Evolutionary conservation across 2,329 filamentous ascomycete genomes (phyloP).

Genomic region (Epichloe amarillans): DNA sequence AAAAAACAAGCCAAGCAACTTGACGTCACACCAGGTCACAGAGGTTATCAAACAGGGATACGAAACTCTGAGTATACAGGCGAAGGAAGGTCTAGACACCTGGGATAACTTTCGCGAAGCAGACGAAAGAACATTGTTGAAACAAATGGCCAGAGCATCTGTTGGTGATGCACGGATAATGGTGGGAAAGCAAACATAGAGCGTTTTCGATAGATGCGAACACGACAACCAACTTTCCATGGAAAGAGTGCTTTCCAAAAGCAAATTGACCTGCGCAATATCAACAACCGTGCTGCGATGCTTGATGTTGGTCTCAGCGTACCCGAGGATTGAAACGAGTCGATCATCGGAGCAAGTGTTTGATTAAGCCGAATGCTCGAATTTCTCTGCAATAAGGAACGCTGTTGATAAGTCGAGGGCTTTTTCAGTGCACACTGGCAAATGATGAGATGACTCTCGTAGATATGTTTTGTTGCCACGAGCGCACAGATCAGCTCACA

Average conservation of each 20-base stretch:
- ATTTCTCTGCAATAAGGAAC: too few relatives aligned
- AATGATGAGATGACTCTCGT: too few relatives aligned
- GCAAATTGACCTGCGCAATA: too few relatives aligned
- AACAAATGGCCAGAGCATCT: conserved; percentile 70
- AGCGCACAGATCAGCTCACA: too few relatives aligned
- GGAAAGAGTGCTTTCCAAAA: not conserved
- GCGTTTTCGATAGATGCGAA: not conserved
- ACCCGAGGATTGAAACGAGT: too few relatives aligned
- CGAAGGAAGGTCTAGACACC: conserved; percentile 71
- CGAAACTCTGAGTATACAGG: conserved; percentile 83
- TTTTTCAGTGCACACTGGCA: too few relatives aligned
- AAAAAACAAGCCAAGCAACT: conserved; percentile 43
- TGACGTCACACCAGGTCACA: conserved; percentile 74
- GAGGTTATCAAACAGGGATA: conserved; percentile 94
- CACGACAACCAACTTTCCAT: not conserved
- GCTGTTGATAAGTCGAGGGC: too few relatives aligned
- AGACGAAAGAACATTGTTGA: conserved; percentile 70
- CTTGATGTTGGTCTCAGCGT: too few relatives aligned
- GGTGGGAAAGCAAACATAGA: conserved; percentile 23
- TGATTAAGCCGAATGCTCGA: too few relatives aligned
- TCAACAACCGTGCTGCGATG: too few relatives aligned
- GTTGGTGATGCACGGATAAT: conserved; percentile 48
- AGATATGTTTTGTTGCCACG: too few relatives aligned
- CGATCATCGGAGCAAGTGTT: too few relatives aligned
- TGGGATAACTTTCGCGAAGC: conserved; percentile 83